Percentiles rank a stretch among this genome's conserved stretches.
Conservation (phyloP, 345 rosid genomes). For the Eucalyptus tenuipes region DNA sequence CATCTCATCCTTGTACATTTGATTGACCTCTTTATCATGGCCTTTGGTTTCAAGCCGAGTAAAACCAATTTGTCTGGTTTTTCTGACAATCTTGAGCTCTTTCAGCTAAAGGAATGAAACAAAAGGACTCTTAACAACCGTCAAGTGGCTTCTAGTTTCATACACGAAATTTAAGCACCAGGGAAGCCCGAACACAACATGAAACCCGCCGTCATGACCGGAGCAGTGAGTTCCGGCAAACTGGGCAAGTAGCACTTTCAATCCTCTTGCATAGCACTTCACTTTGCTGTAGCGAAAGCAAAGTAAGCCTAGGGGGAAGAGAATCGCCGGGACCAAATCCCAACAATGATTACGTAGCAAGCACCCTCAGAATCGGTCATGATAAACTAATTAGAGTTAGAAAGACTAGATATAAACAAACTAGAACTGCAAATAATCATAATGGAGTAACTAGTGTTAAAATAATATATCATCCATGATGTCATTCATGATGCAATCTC, state of each 20-base stretch:
- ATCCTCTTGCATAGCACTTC: background rate
- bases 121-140: background rate
- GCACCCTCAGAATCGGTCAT: slow-evolving; percentile 14
- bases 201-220: background rate
- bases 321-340: slow-evolving; percentile 35
- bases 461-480: no score
- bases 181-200: background rate
- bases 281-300: slow-evolving; percentile 23
- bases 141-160: background rate
- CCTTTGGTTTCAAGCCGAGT: background rate
- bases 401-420: no score
- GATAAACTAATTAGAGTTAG: background rate
- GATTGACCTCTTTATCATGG: background rate
- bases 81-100: background rate
- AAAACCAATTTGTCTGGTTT: background rate
- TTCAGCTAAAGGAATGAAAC: background rate
- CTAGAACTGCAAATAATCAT: background rate
- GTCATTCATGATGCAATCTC: background rate
- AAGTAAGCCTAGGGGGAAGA: slow-evolving; percentile 19
- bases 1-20: background rate
- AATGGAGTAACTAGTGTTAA: background rate
- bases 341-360: slow-evolving; percentile 28
- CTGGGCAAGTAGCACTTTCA: background rate
- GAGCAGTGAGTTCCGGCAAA: background rate
- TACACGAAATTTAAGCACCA: background rate